Evolutionary conservation across 768 basidiomycete genomes (phyloP), one percentile per base, ranked within the genome.

Genomic region (Lactifluus volemus): DNA sequence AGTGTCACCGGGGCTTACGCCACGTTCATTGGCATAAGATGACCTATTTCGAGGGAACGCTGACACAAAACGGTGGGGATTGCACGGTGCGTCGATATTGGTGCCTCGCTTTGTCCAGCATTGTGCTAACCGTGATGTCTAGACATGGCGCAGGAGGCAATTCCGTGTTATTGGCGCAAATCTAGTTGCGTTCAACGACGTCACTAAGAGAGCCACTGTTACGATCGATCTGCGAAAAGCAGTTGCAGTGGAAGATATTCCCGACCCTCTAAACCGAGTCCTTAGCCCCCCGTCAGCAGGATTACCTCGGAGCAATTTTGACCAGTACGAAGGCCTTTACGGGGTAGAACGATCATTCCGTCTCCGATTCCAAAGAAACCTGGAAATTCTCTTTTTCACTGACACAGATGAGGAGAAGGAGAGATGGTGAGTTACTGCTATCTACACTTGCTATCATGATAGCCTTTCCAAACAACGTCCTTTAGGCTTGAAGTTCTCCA

Each of bases 31-130:
- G 93, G 94, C 93, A 96, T 69, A 94, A 95, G 75, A 82, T 88
- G 65, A 91, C 92, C 21, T 95, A 96, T 73, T 92, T 90, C 73
- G 89, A 97, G 72, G 93, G 96, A 30, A 86, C 84, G 0, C 73
- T 98, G 65, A 98, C 96, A 14, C 96, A 98, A 76, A 83, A 80
- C 64, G 96, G 96, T 15, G 96, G 95, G 10, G 96, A 96, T 70
- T 97, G 94, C 70, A 79, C 76, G 63, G 95, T 97, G 73, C 70
- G 90, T n/a, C 21, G 36, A 48, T 11, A 5, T 9, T 29, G 42
- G 48, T 29, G n/a, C 47, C 19, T 2, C 60, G 19, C 53, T 39
- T 36, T 19, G 9, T 52, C n/a, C 4, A 17, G 14, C 11, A 30
- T 39, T 3, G 19, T 58, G 34, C 60, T 68, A 45, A 64, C 49